Conservation (phyloP, 2,329 filamentous ascomycete species). For the Clarireedia homoeocarpa region DNA sequence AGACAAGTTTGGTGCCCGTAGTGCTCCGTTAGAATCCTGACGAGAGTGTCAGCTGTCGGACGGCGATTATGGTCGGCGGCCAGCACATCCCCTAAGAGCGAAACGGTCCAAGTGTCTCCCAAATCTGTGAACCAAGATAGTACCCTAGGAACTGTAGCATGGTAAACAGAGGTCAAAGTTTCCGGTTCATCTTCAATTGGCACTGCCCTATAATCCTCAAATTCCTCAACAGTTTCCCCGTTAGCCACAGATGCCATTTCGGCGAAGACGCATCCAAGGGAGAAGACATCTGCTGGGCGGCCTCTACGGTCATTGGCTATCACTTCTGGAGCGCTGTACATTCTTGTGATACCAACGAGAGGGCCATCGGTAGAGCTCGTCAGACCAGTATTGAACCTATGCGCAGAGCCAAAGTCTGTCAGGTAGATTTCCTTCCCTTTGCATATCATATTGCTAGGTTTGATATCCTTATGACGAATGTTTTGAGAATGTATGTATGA, state of each 20-base stretch:
- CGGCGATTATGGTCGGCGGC: conserved; percentile 9
- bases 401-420: conserved; percentile 16
- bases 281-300: conserved; percentile 14
- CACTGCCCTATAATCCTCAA: conserved; percentile 14
- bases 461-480: conserved; percentile 18
- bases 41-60: conserved; percentile 8
- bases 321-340: conserved; percentile 18
- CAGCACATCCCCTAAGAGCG: conserved; percentile 9
- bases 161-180: conserved; percentile 12
- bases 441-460: conserved; percentile 16
- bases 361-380: conserved; percentile 15
- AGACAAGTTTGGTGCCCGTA: neutral
- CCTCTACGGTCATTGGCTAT: conserved; percentile 10
- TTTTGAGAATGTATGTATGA: conserved; percentile 14
- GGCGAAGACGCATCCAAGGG: conserved; percentile 14
- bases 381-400: conserved; percentile 12
- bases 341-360: conserved; percentile 14
- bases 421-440: conserved; percentile 14
- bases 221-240: conserved; percentile 12
- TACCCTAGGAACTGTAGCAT: conserved; percentile 15
- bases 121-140: conserved; percentile 13
- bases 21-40: neutral
- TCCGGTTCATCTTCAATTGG: conserved; percentile 12
- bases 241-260: conserved; percentile 15
- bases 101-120: conserved; percentile 3